Evolutionary conservation across 176 grass and related monocot genomes (phyloP), one percentile per base, ranked within the genome.

Genomic region (Panicum miliaceum): DNA sequence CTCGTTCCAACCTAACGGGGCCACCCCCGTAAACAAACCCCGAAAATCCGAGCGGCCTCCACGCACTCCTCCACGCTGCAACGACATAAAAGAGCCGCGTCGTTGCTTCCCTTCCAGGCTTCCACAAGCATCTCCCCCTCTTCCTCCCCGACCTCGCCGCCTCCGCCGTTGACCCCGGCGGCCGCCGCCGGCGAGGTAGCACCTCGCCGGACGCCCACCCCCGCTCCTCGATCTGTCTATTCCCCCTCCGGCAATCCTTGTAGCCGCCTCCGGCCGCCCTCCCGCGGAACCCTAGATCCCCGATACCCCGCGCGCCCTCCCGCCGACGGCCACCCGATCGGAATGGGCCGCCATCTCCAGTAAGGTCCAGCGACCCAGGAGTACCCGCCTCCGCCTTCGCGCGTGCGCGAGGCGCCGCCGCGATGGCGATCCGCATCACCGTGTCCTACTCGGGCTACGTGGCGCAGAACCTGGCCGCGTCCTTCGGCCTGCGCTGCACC

Each of bases 351-450:
- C 64, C 25, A 20, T 42, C 26, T 32, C 47, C 69, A 67, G 40
- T 85, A 79, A 80, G 77, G 72, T 88, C 79, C 75, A 78, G 29
- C 47, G 57, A 29, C 38, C 57, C 48, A 64, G n/a, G 68, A 29
- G 14, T 50, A 36, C 54, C 52, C 60, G 6, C 12, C 16, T 18
- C n/a, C 70, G 20, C 53, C 62, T 6, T 40, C 51, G 27, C 27
- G 4, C 54, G 73, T 53, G 66, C 83, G 43, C 76, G 64, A 38
- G 5, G n/a, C 73, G 61, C 66, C 81, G 71, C 64, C 47, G 67
- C 76, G 45, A 99, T 99, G 96, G 96, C 96, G 88, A 99, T 99
- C 71, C 93, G 96, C 65, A 88, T 94, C 45, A 99, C 93, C 40
- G 34, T 96, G 47, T 94, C 91, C 68, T 94, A 93, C 84, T 99